A percentile compares a stretch with the other conserved stretches of the same genome.
Conservation (phyloP, 2,329 filamentous ascomycete genomes). For the Alternaria dauci region DNA sequence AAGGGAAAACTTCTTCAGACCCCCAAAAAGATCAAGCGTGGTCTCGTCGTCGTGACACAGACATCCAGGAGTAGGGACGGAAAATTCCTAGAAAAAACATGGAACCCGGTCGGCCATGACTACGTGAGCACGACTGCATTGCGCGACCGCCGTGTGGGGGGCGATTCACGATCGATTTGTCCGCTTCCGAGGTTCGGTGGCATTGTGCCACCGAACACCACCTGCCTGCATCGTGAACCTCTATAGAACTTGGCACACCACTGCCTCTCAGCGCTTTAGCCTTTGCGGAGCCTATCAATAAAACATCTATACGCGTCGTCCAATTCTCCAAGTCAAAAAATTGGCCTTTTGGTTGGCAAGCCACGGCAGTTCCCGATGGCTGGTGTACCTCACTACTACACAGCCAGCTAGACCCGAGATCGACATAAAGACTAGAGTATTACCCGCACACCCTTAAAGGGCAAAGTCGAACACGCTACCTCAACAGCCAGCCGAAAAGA, state of each 20-base stretch:
- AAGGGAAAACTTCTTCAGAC: too few relatives aligned
- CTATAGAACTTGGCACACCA: not conserved
- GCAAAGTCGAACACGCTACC: too few relatives aligned
- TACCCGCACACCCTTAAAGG: too few relatives aligned
- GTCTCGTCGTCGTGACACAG: too few relatives aligned
- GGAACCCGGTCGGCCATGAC: too few relatives aligned
- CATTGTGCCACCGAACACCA: not conserved
- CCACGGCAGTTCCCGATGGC: constrained; percentile 35
- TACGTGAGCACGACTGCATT: too few relatives aligned
- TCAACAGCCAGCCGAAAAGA: too few relatives aligned
- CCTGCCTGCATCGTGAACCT: not conserved
- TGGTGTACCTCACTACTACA: constrained; percentile 38
- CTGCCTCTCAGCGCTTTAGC: not conserved
- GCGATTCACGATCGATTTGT: too few relatives aligned
- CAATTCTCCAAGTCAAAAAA: constrained; percentile 21
- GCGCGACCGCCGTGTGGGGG: not conserved
- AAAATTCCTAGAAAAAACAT: too few relatives aligned
- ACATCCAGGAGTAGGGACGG: too few relatives aligned
- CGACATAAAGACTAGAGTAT: too few relatives aligned
- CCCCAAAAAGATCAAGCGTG: too few relatives aligned
- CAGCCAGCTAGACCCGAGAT: constrained; percentile 30
- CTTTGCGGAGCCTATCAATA: constrained; percentile 8
- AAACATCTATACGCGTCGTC: constrained; percentile 35
- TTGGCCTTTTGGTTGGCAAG: constrained; percentile 20
- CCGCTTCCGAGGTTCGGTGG: not conserved